These are phyloP conservation scores for Penicillium dipodomyicola DNA, from an alignment of 495 filamentous ascomycete genomes.

Conservation along the genomic window DNA sequence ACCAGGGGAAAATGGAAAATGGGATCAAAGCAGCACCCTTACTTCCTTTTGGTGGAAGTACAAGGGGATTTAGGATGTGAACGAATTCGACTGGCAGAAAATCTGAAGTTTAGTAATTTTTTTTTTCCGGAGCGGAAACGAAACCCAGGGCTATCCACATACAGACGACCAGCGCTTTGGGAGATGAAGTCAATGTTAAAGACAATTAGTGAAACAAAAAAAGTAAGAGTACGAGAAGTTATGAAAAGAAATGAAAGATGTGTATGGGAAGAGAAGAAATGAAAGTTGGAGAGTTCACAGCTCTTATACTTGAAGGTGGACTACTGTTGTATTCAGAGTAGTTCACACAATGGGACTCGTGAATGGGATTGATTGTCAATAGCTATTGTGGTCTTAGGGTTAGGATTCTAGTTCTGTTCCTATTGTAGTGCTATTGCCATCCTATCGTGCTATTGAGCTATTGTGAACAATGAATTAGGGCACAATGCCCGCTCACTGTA, in stretches of 20 bases:
- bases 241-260: not conserved
- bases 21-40: conserved; percentile 15
- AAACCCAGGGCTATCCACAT: conserved; percentile 13
- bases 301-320: not conserved
- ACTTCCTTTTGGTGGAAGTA: conserved; percentile 8
- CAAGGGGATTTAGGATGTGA: not conserved
- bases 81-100: conserved; percentile 26
- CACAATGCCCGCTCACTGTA: not conserved
- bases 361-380: not conserved
- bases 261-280: not conserved
- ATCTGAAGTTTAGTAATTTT: conserved; percentile 16
- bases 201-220: not conserved
- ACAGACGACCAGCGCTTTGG: not conserved
- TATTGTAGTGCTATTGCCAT: not conserved
- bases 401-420: not conserved
- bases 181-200: not conserved
- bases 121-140: conserved; percentile 19
- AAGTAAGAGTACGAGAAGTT: not conserved
- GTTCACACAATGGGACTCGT: not conserved
- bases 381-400: not conserved
- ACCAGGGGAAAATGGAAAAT: conserved; percentile 9
- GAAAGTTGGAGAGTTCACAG: not conserved
- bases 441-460: not conserved
- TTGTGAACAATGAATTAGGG: not conserved
- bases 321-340: not conserved